phyloP scores from a whole-genome alignment of 257 asterid species.

The Buddleja alternifolia region DNA sequence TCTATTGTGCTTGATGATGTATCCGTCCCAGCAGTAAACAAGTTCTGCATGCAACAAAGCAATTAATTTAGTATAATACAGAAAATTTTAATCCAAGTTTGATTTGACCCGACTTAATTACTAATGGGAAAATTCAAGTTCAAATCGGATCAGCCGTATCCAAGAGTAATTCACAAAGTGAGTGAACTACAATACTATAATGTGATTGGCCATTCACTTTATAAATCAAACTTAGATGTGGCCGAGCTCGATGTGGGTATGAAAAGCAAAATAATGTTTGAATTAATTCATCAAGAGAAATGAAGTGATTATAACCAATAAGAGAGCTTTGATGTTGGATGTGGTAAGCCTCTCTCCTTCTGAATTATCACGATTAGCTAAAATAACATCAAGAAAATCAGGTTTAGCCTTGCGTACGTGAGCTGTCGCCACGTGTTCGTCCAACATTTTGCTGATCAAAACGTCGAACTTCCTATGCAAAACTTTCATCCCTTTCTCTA shows the following conservation, averaged over 20 bases:
- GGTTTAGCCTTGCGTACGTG: slow-evolving; percentile 38
- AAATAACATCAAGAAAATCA: slow-evolving; percentile 48
- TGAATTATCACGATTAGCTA: slow-evolving; percentile 40
- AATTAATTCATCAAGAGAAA: too few species aligned
- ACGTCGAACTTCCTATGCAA: slow-evolving; percentile 49
- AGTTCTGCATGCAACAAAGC: slow-evolving; percentile 42
- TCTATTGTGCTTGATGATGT: slow-evolving; percentile 53
- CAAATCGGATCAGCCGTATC: too few species aligned
- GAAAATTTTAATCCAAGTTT: too few species aligned
- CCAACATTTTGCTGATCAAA: slow-evolving; percentile 43
- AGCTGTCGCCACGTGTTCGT: slow-evolving; percentile 42
- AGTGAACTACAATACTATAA: too few species aligned
- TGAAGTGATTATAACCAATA: slow-evolving; percentile 40
- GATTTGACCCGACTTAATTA: too few species aligned
- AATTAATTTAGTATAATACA: too few species aligned
- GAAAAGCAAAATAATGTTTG: too few species aligned
- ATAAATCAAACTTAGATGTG: too few species aligned
- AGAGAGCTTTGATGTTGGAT: slow-evolving; percentile 49
- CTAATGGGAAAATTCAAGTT: too few species aligned
- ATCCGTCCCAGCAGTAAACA: slow-evolving; percentile 55
- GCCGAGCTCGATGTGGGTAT: too few species aligned
- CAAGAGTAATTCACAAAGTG: too few species aligned
- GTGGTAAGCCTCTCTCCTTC: slow-evolving; percentile 42
- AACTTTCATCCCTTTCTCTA: slow-evolving; percentile 48
- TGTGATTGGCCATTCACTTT: too few species aligned